Evolutionary conservation across 2,329 filamentous ascomycete species (phyloP), one percentile per base, ranked within the genome.

Genomic region (Pseudogymnoascus sp.): DNA sequence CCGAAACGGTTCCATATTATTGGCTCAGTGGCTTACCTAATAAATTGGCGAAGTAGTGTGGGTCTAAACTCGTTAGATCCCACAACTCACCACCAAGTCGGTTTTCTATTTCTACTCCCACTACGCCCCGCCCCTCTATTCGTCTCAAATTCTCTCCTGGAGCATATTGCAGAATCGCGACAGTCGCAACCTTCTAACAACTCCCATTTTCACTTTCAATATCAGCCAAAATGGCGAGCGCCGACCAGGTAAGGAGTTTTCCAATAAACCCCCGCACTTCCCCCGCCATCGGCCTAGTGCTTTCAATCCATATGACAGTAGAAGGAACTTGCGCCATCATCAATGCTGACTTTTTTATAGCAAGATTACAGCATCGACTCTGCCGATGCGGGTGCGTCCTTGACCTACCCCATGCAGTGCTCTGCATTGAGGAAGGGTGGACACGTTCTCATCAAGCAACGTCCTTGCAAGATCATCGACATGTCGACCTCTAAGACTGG

Each of bases 401-500:
- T 82, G 75, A 99, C 94, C 76, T 97, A 77, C 83, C 94, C 94
- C 73, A 95, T 96, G 91, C 94, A 99, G 86, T 99, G 94, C 82
- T 99, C 95, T 82, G 93, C 95, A 74, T 86, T 99, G 84, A 89
- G 94, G 78, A 97, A 99, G 92, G 96, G 95, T 88, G 93, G 94
- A 70, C 88, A 89, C 85, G 94, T 99, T 79, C 88, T 93, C 78
- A 97, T 99, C 83, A 99, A 99, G 88, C 82, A 84, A 81, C 94
- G 94, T 73, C 95, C 94, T 73, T 99, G 94, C 92, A 99, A 97
- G 90, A 99, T 99, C 74, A 90, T 97, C 79, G 94, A 99, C 76
- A 99, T 99, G 95, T 96, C 92, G 71, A 99, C 94, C 83, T 99
- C 94, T 79, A 99, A 99, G 92, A 99, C 94, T 71, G 94, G 94